phyloP scores from a whole-genome alignment of 768 basidiomycete genomes.

The Agaricus sinodeliciosus region DNA sequence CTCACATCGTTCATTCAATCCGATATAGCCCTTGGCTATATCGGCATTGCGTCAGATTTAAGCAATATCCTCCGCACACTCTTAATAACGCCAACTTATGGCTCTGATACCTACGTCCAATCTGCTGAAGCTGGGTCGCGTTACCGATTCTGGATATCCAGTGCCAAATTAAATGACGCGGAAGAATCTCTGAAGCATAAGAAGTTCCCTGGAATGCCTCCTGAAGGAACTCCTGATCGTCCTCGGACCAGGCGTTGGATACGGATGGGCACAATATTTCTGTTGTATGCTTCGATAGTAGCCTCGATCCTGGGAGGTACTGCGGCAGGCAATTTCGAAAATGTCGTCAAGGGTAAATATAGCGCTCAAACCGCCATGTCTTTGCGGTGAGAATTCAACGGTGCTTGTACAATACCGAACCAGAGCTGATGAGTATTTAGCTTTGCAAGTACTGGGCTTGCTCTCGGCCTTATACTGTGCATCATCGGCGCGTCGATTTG shows the following conservation, averaged over 20 bases:
- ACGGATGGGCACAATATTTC: conserved; percentile 22
- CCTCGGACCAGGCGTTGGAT: conserved; percentile 20
- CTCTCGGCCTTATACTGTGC: conserved; percentile 9
- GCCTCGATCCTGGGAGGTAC: conserved; percentile 25
- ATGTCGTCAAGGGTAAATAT: conserved; percentile 14
- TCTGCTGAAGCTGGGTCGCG: conserved; percentile 10
- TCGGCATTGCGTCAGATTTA: conserved; percentile 10
- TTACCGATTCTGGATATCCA: conserved; percentile 17
- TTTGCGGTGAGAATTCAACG: conserved; percentile 15
- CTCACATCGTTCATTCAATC: conserved; percentile 10
- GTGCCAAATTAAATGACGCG: conserved; percentile 23
- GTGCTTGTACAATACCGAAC: not conserved
- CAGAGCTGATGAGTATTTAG: conserved; percentile 4
- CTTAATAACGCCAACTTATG: conserved; percentile 10
- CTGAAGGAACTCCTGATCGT: conserved; percentile 25
- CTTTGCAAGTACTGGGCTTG: conserved; percentile 16
- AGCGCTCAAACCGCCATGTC: conserved; percentile 15
- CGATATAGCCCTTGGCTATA: conserved; percentile 10
- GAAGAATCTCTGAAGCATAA: conserved; percentile 30
- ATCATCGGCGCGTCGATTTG: conserved; percentile 4
- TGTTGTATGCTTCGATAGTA: conserved; percentile 22
- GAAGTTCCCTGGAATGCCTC: conserved; percentile 16
- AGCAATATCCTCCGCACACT: conserved; percentile 7
- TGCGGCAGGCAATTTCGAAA: conserved; percentile 18
- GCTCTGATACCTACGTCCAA: conserved; percentile 8